Base-by-base conservation (phyloP, 495 filamentous ascomycete genomes). In the Hypoxylon cercidicola region DNA sequence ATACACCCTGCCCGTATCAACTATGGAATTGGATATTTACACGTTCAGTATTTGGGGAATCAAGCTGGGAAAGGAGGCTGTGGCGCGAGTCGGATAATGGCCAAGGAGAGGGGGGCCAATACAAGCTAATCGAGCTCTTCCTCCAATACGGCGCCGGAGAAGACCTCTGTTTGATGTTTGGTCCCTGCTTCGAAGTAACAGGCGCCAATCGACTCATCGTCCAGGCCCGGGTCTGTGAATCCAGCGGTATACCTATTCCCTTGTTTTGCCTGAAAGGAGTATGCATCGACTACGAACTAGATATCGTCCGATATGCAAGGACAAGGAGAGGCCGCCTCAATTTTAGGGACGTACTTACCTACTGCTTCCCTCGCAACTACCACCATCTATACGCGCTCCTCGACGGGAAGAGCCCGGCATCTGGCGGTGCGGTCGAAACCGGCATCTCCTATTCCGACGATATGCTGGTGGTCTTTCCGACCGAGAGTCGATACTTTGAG, bases 251-350 rank as follows among this genome's bases (percentile, higher is more conserved):
- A 41, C 12, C 34, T 13, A 19, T 28, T 20, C 0, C n/a, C 13
- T 7, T 28, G 0, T 10, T 25, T 3, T n/a, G 37, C 37, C 0
- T 32, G 30, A 32, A 11, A 9, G 30, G 18, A 13, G 16, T 52
- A 21, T 52, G 12, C 21, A 28, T 63, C 23, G 53, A 56, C n/a
- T 64, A 53, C 21, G 39, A 39, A 6, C 13, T 64, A 19, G 60
- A 64, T 21, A 47, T 64, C 16, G 47, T 57, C 23, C 30, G 18
- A 10, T 52, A 52, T 10, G 53, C 60, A 46, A 57, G 21, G 25
- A 48, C 15, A 41, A 52, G 30, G 6, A 40, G 28, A 3, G 60
- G 47, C 1, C 1, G 52, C 2, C 53, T 57, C 18, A 62, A 25
- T 12, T 37, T 55, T 5, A 62, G 45, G n/a, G 51, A 62, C 4